Evolutionary conservation across 129 eudicot genomes (phyloP).

Genomic region (Arctium lappa): DNA sequence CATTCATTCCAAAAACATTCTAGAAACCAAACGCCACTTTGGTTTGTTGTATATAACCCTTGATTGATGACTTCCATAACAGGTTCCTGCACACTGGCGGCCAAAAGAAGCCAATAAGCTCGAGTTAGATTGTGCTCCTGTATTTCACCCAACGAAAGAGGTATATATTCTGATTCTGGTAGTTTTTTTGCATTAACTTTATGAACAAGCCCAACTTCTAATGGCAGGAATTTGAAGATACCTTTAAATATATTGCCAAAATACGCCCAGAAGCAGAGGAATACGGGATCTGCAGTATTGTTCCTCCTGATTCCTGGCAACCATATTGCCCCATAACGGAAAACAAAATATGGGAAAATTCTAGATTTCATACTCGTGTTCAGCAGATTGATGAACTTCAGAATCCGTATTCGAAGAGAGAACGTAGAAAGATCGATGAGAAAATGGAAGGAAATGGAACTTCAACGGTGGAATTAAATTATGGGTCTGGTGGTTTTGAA

Average conservation of each 20-base stretch:
- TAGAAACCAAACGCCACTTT: not conserved
- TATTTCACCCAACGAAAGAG: conserved; percentile 64
- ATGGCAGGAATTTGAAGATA: conserved; percentile 71
- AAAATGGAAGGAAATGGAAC: conserved; percentile 22
- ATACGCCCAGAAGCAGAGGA: conserved; percentile 58
- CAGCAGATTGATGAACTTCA: conserved; percentile 59
- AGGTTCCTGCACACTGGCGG: conserved; percentile 66
- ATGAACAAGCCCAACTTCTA: conserved; percentile 17
- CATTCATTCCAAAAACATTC: not conserved
- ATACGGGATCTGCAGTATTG: conserved; percentile 74
- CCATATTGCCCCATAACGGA: conserved; percentile 52
- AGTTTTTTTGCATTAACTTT: not conserved
- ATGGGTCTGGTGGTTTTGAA: conserved; percentile 33
- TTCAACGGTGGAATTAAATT: not conserved
- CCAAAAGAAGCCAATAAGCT: conserved; percentile 52
- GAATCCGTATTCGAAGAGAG: conserved; percentile 34
- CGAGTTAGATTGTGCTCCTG: conserved; percentile 40
- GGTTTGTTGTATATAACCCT: too few relatives aligned
- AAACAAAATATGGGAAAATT: conserved; percentile 34
- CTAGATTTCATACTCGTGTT: conserved; percentile 42
- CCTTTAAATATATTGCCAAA: conserved; percentile 51
- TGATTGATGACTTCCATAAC: not conserved
- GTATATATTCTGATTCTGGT: conserved; percentile 3
- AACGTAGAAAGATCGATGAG: conserved; percentile 22
- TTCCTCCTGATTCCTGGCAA: conserved; percentile 86